These are phyloP conservation scores for Heliocybe sulcata DNA, from an alignment of 1,284 basidiomycete genomes.

Conservation along the genomic window DNA sequence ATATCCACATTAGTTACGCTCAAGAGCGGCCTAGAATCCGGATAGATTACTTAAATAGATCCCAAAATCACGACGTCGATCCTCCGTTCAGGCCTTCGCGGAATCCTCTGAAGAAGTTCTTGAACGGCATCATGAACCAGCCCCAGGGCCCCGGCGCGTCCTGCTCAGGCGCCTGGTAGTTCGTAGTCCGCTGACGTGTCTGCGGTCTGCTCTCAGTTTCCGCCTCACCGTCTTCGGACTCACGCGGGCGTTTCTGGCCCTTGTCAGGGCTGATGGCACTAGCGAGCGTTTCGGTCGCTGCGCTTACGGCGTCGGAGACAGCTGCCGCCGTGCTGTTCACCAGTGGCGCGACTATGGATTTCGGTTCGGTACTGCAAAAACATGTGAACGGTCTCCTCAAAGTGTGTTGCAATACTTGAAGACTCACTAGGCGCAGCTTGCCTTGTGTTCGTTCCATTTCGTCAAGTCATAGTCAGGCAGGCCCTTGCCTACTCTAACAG, in stretches of 20 bases:
- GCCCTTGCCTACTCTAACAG: slow-evolving; percentile 35
- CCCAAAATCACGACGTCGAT: background rate
- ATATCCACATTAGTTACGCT: background rate
- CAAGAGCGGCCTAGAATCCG: background rate
- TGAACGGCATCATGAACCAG: slow-evolving; percentile 55
- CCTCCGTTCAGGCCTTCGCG: slow-evolving; percentile 1
- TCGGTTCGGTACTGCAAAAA: background rate
- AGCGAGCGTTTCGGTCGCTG: slow-evolving; percentile 18
- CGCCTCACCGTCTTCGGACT: slow-evolving; percentile 17
- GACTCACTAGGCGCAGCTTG: slow-evolving; percentile 36
- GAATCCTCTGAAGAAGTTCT: slow-evolving; percentile 58
- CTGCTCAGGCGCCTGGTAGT: slow-evolving; percentile 32
- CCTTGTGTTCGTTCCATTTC: slow-evolving; percentile 55
- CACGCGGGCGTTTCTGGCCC: slow-evolving; percentile 41
- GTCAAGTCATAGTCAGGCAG: slow-evolving; percentile 44
- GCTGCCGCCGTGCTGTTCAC: slow-evolving; percentile 11
- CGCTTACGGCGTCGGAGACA: slow-evolving; percentile 34
- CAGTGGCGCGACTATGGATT: background rate
- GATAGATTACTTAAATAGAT: background rate
- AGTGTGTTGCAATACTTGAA: slow-evolving; percentile 3
- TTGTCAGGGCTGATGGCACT: slow-evolving; percentile 7
- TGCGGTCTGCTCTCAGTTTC: slow-evolving; percentile 28
- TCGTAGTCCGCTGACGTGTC: slow-evolving; percentile 43
- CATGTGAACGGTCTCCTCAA: background rate
- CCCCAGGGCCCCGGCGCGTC: slow-evolving; percentile 38